Conservation (phyloP, 441 rosid species). For the Theobroma grandiflorum region DNA sequence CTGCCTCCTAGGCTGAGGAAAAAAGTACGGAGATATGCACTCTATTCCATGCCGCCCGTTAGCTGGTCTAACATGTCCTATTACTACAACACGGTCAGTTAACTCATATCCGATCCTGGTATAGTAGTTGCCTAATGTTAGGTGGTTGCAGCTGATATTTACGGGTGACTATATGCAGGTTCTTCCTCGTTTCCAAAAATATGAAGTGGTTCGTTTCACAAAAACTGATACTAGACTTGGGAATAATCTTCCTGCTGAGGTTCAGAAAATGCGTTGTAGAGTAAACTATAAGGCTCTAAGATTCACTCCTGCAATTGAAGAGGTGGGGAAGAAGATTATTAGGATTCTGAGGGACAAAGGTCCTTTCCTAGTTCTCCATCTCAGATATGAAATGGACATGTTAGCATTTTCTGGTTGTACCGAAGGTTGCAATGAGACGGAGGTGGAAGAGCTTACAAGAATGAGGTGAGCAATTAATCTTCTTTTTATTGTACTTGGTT, state of each 20-base stretch:
- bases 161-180: constrained; percentile 43
- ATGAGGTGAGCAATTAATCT: constrained; percentile 45
- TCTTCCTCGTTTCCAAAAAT: constrained; percentile 60
- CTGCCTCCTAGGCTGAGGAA: constrained; percentile 64
- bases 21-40: constrained; percentile 48
- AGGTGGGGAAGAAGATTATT: constrained; percentile 59
- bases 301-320: constrained; percentile 63
- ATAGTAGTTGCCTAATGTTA: neutral
- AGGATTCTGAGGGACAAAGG: constrained; percentile 68
- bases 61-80: constrained; percentile 80
- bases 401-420: constrained; percentile 76
- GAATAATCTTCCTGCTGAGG: constrained; percentile 67
- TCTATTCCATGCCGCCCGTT: constrained; percentile 58
- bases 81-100: constrained; percentile 41
- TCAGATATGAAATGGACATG: constrained; percentile 84
- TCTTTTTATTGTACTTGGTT: neutral
- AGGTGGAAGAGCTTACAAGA: constrained; percentile 57
- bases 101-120: neutral
- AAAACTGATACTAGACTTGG: constrained; percentile 68
- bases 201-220: constrained; percentile 62
- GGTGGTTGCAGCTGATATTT: neutral
- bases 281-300: constrained; percentile 67
- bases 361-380: constrained; percentile 73
- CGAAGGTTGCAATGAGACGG: constrained; percentile 61
- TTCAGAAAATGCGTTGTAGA: constrained; percentile 69